phyloP scores from a whole-genome alignment of 305 asterid genomes.

The Ajuga reptans region DNA sequence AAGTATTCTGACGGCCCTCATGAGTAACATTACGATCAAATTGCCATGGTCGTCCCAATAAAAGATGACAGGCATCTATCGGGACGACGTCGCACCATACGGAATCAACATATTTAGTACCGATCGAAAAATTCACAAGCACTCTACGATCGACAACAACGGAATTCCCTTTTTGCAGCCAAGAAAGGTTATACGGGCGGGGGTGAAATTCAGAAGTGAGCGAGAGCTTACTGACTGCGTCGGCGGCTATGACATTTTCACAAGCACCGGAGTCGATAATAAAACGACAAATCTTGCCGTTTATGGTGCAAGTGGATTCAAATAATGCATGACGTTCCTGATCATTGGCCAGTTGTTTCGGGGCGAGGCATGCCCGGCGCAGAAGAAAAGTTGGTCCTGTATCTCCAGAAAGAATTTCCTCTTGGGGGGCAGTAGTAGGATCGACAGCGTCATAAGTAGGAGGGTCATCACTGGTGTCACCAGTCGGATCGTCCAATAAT shows the following conservation, averaged over 20 bases:
- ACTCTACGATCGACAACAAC: neutral
- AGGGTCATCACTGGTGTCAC: too few species aligned
- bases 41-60: neutral
- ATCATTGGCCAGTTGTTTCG: too few species aligned
- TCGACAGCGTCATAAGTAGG: too few species aligned
- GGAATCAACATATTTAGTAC: neutral
- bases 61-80: neutral
- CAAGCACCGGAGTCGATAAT: neutral
- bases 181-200: neutral
- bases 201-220: neutral
- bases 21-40: neutral
- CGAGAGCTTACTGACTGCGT: neutral
- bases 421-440: too few species aligned
- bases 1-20: neutral
- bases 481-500: too few species aligned
- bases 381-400: too few species aligned
- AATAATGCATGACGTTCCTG: neutral
- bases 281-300: neutral
- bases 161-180: neutral
- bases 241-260: neutral
- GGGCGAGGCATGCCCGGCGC: too few species aligned
- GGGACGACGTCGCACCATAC: neutral
- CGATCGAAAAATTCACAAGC: neutral
- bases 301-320: neutral
- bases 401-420: too few species aligned